Evolutionary conservation across 495 filamentous ascomycete genomes (phyloP).

Genomic region (Penicillium manginii): DNA sequence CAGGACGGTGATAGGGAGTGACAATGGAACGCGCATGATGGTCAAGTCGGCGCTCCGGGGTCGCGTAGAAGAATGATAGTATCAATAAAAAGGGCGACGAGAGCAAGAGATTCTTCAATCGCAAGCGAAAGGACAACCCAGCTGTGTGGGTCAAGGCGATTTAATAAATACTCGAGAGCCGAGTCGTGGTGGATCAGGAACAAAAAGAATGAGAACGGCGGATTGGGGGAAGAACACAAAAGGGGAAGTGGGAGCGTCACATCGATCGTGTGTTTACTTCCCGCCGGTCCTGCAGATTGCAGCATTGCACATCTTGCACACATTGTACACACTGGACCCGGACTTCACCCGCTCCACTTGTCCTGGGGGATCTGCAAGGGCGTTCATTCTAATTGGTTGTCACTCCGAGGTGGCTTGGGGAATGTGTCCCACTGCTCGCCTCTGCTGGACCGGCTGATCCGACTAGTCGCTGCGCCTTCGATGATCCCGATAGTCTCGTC

Average conservation of each 20-base stretch:
- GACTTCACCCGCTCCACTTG: background rate
- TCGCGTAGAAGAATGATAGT: background rate
- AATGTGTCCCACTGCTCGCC: conserved; percentile 15
- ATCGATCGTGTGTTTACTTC: conserved; percentile 15
- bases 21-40: conserved; percentile 39
- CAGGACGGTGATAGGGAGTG: conserved; percentile 32
- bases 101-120: conserved; percentile 7
- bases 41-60: background rate
- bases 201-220: conserved; percentile 9
- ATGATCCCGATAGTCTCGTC: background rate
- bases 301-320: background rate
- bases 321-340: background rate
- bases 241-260: conserved; percentile 18
- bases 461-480: background rate
- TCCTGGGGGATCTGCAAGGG: conserved; percentile 25
- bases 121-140: conserved; percentile 17
- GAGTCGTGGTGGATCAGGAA: conserved; percentile 7
- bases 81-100: conserved; percentile 3
- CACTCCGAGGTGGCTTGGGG: background rate
- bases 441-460: background rate
- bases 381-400: background rate
- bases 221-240: conserved; percentile 8
- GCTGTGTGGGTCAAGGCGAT: conserved; percentile 21
- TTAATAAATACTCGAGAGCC: conserved; percentile 12
- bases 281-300: background rate